phyloP scores from a whole-genome alignment of 306 rosid genomes.

The Aeschynomene evenia region DNA sequence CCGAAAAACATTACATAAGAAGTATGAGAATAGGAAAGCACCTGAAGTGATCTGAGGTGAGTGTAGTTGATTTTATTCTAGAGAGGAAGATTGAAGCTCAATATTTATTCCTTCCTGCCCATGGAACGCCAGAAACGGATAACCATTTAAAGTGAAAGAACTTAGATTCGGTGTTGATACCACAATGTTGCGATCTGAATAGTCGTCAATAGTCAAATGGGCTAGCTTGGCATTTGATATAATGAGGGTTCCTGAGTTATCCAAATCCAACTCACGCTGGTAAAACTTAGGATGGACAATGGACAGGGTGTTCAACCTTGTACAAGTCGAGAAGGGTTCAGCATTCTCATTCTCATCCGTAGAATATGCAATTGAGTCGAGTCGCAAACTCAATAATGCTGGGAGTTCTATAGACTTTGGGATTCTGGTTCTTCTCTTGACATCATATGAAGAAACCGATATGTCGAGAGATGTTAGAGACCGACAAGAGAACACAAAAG shows the following conservation, averaged over 20 bases:
- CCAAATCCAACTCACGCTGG: neutral
- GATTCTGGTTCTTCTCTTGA: neutral
- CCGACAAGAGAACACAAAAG: constrained; percentile 6
- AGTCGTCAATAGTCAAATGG: neutral
- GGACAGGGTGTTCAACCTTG: neutral
- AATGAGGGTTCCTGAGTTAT: neutral
- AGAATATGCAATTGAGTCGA: neutral
- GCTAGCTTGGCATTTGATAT: constrained; percentile 4
- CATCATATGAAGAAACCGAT: constrained; percentile 1
- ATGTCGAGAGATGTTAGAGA: constrained; percentile 11
- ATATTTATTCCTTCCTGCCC: neutral
- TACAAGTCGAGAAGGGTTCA: constrained; percentile 20
- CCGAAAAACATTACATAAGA: neutral
- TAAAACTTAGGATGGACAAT: neutral
- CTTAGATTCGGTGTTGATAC: constrained; percentile 2
- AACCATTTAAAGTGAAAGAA: constrained; percentile 13
- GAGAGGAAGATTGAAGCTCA: constrained; percentile 16
- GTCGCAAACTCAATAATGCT: neutral
- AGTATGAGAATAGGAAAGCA: neutral
- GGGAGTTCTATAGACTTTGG: constrained; percentile 20
- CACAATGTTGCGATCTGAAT: neutral
- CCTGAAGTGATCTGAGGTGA: constrained; percentile 14
- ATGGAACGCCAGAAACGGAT: neutral
- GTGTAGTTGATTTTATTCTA: neutral
- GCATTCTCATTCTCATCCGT: neutral